Evolutionary conservation across 176 grass and related monocot genomes (phyloP).

Genomic region (Raddia guianensis): DNA sequence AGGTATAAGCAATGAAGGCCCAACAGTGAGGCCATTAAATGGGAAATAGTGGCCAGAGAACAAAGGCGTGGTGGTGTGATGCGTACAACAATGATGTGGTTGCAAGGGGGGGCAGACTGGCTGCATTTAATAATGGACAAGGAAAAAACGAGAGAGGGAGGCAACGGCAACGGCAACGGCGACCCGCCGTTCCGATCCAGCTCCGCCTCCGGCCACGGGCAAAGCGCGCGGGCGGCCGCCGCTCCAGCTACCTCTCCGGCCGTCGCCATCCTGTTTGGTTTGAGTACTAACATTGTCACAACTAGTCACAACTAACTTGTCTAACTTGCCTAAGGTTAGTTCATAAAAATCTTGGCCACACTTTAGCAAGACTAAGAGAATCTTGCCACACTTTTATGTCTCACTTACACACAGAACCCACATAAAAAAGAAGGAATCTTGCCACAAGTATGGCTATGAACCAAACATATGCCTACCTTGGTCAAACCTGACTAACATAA

Average conservation of each 20-base stretch:
- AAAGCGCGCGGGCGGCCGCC: not conserved
- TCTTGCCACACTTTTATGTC: too few relatives aligned
- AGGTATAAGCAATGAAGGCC: constrained; percentile 71
- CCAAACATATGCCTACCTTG: too few relatives aligned
- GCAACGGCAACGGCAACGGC: too few relatives aligned
- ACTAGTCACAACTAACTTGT: too few relatives aligned
- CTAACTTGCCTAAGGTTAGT: too few relatives aligned
- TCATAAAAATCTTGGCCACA: too few relatives aligned
- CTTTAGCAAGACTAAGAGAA: too few relatives aligned
- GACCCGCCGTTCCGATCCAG: not conserved
- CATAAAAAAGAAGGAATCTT: too few relatives aligned
- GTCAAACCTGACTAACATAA: too few relatives aligned
- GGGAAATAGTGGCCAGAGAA: constrained; percentile 77
- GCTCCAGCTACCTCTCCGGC: not conserved
- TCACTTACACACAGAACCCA: too few relatives aligned
- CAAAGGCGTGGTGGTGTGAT: constrained; percentile 49
- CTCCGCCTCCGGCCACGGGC: not conserved
- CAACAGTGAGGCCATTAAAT: constrained; percentile 69
- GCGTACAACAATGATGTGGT: constrained; percentile 64
- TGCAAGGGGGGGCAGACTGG: constrained; percentile 16
- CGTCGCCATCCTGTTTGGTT: constrained; percentile 20
- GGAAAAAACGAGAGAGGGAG: not conserved
- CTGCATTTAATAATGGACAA: constrained; percentile 33
- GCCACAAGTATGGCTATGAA: too few relatives aligned
- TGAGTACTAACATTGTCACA: too few relatives aligned